Evolutionary conservation across 495 filamentous ascomycete species (phyloP).

Genomic region (Penicillium nucicola): DNA sequence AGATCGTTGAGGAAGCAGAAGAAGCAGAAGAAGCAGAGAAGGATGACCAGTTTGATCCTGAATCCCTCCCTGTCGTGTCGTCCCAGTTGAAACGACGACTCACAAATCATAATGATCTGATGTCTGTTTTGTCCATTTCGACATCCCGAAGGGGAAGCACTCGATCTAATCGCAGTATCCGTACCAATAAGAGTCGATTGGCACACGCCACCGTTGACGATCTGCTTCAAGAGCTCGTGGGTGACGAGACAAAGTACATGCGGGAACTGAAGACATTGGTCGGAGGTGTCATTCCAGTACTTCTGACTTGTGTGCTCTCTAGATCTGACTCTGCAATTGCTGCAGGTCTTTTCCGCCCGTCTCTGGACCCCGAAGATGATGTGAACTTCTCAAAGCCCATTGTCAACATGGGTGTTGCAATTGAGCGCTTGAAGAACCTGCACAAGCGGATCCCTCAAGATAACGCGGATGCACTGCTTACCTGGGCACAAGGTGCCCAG

Average conservation of each 20-base stretch:
- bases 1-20: constrained; percentile 8
- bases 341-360: constrained; percentile 63
- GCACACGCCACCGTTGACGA: constrained; percentile 66
- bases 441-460: constrained; percentile 77
- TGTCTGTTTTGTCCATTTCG: constrained; percentile 83
- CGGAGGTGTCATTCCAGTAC: constrained; percentile 92
- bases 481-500: constrained; percentile 76
- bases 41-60: constrained; percentile 41
- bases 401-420: constrained; percentile 86
- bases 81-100: constrained; percentile 66
- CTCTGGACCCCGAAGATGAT: constrained; percentile 50
- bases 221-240: constrained; percentile 73
- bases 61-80: constrained; percentile 38
- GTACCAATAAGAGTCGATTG: constrained; percentile 64
- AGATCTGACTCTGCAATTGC: constrained; percentile 63
- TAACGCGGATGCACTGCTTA: constrained; percentile 63
- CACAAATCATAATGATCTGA: constrained; percentile 89
- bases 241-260: constrained; percentile 87
- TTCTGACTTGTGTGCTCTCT: constrained; percentile 80
- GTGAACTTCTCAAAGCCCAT: constrained; percentile 79
- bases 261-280: constrained; percentile 91
- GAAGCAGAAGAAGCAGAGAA: constrained; percentile 33
- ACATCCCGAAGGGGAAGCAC: constrained; percentile 63
- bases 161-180: constrained; percentile 67
- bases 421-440: constrained; percentile 76